phyloP scores from a whole-genome alignment of 352 stramenopile genomes.

The Aphanomyces cochlioides region DNA sequence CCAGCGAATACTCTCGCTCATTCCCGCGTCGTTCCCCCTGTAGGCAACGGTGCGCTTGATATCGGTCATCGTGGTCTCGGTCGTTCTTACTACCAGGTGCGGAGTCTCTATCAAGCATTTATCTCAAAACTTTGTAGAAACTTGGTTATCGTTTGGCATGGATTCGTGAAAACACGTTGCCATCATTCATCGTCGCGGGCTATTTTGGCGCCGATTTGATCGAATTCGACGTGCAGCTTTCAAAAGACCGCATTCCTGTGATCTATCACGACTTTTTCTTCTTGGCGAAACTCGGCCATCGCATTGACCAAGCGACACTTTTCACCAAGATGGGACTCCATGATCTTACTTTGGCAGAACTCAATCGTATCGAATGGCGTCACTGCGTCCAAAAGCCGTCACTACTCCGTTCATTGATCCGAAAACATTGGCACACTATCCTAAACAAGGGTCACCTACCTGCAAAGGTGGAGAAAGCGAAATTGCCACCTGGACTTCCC shows the following conservation, averaged over 20 bases:
- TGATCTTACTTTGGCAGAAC: slow-evolving; percentile 58
- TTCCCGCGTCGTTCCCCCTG: slow-evolving; percentile 68
- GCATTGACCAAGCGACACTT: slow-evolving; percentile 40
- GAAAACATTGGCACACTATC: slow-evolving; percentile 54
- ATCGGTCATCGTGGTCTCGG: slow-evolving; percentile 75
- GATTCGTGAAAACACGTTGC: slow-evolving; percentile 71
- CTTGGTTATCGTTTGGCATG: slow-evolving; percentile 32
- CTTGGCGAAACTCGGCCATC: slow-evolving; percentile 58
- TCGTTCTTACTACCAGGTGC: slow-evolving; percentile 68
- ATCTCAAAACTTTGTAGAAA: slow-evolving; percentile 16
- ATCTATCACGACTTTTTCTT: slow-evolving; percentile 80
- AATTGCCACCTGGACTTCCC: background rate
- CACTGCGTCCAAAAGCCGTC: slow-evolving; percentile 34
- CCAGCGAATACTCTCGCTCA: slow-evolving; percentile 49
- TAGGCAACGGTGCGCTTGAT: slow-evolving; percentile 47
- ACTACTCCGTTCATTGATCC: slow-evolving; percentile 47
- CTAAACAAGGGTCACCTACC: background rate
- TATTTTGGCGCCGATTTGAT: slow-evolving; percentile 70
- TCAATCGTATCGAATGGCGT: slow-evolving; percentile 45
- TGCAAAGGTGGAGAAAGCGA: background rate
- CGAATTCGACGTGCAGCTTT: slow-evolving; percentile 82
- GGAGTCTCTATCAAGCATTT: slow-evolving; percentile 40
- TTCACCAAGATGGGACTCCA: slow-evolving; percentile 60
- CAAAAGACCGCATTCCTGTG: slow-evolving; percentile 66
- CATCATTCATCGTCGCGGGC: slow-evolving; percentile 67